phyloP scores from a whole-genome alignment of 768 basidiomycete genomes.

The Coprinellus micaceus region DNA sequence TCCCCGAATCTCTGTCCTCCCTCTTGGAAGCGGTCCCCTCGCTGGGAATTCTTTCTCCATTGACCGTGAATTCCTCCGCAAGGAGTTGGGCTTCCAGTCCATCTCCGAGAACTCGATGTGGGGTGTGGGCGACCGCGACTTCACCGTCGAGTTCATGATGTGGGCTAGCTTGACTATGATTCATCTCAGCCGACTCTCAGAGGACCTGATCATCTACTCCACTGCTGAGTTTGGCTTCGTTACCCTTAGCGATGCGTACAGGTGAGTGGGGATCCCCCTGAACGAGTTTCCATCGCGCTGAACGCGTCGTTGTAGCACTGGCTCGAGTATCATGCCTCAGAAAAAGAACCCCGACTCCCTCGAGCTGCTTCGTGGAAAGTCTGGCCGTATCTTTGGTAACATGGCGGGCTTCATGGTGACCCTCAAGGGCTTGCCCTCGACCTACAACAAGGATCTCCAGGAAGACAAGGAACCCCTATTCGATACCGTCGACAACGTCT shows the following conservation, averaged over 20 bases:
- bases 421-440: conserved; percentile 93
- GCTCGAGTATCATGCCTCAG: conserved; percentile 99
- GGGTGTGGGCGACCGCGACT: conserved; percentile 96
- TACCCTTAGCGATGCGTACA: conserved; percentile 95
- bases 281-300: neutral
- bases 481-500: conserved; percentile 86
- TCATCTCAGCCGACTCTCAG: conserved; percentile 91
- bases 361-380: conserved; percentile 92
- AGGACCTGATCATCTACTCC: conserved; percentile 95
- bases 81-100: conserved; percentile 84
- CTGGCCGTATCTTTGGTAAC: conserved; percentile 91
- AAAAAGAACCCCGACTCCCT: conserved; percentile 99
- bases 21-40: conserved; percentile 90
- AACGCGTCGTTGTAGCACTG: conserved; percentile 58
- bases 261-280: conserved; percentile 42
- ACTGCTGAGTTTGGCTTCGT: conserved; percentile 97
- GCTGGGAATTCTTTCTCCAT: conserved; percentile 96
- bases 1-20: conserved; percentile 89
- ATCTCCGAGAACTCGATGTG: conserved; percentile 95
- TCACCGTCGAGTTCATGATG: conserved; percentile 95
- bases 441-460: conserved; percentile 99
- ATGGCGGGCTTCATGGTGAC: conserved; percentile 99
- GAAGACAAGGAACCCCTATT: conserved; percentile 98
- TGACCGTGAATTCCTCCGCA: conserved; percentile 88
- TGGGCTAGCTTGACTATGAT: conserved; percentile 91